phyloP scores from a whole-genome alignment of 1,139 yeast species.

The Zhuliangozyma parablackwelliae region DNA sequence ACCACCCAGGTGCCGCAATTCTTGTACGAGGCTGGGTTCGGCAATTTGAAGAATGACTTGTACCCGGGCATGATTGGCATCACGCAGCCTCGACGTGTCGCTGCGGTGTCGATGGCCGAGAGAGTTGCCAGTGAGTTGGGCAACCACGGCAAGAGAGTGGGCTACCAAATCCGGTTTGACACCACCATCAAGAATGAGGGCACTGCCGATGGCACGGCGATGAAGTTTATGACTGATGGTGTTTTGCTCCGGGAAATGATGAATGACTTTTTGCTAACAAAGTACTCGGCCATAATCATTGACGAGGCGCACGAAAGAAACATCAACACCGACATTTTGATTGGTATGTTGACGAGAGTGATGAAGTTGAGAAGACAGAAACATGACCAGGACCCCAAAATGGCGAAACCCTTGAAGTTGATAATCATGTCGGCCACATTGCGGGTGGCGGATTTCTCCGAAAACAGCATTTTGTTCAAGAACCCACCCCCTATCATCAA shows the following conservation, averaged over 20 bases:
- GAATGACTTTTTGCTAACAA: constrained; percentile 72
- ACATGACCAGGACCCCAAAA: constrained; percentile 41
- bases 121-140: constrained; percentile 87
- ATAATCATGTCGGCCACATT: constrained; percentile 94
- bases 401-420: constrained; percentile 58
- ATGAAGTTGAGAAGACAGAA: constrained; percentile 65
- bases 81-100: constrained; percentile 97
- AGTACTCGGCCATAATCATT: constrained; percentile 81
- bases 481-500: constrained; percentile 83
- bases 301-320: constrained; percentile 99
- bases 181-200: constrained; percentile 59
- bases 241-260: constrained; percentile 89
- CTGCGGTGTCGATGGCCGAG: constrained; percentile 95
- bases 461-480: constrained; percentile 66
- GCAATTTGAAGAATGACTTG: constrained; percentile 50
- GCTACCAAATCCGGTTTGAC: constrained; percentile 90
- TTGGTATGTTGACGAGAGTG: constrained; percentile 92
- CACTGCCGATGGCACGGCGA: constrained; percentile 52
- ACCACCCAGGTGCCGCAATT: constrained; percentile 78
- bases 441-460: constrained; percentile 88
- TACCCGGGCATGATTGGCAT: constrained; percentile 92
- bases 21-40: constrained; percentile 85
- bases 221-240: constrained; percentile 99
- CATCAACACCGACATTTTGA: constrained; percentile 89
- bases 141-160: constrained; percentile 70